Evolutionary conservation across 257 asterid genomes (phyloP).

Genomic region (Fraxinus americana): DNA sequence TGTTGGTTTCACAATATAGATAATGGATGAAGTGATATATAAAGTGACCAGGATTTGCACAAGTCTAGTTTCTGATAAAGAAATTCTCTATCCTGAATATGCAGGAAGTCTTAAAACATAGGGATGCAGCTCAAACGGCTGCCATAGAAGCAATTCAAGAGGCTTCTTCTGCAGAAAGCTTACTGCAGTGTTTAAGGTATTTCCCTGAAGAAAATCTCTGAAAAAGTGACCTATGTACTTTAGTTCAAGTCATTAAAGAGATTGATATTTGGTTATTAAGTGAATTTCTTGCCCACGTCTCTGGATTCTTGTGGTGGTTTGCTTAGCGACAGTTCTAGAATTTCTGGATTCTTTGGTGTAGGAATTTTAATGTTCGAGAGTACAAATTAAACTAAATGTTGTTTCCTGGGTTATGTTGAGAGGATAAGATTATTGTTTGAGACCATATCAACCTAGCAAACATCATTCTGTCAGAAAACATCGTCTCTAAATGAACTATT

Average conservation of each 20-base stretch:
- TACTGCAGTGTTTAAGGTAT: slow-evolving; percentile 91
- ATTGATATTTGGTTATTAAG: not conserved
- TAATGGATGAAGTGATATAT: slow-evolving; percentile 10
- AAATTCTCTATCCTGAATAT: slow-evolving; percentile 28
- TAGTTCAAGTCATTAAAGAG: not conserved
- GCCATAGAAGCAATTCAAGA: slow-evolving; percentile 96
- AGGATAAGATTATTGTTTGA: too few relatives aligned
- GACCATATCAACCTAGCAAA: not conserved
- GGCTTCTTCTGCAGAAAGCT: slow-evolving; percentile 82
- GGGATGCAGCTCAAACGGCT: slow-evolving; percentile 88
- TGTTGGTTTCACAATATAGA: not conserved
- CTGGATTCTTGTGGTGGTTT: not conserved
- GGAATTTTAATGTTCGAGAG: not conserved
- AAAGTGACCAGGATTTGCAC: slow-evolving; percentile 1
- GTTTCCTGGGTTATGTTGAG: not conserved
- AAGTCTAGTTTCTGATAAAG: slow-evolving; percentile 20
- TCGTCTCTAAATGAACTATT: not conserved
- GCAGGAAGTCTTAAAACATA: slow-evolving; percentile 83
- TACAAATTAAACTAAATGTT: not conserved
- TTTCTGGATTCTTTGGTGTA: not conserved
- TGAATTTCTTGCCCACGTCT: not conserved
- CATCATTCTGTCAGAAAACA: not conserved
- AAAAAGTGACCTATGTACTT: not conserved
- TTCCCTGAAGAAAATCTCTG: slow-evolving; percentile 10
- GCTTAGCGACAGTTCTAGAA: not conserved